Evolutionary conservation across 2,329 filamentous ascomycete genomes (phyloP), one percentile per base, ranked within the genome.

Genomic region (Diaporthe destruens): DNA sequence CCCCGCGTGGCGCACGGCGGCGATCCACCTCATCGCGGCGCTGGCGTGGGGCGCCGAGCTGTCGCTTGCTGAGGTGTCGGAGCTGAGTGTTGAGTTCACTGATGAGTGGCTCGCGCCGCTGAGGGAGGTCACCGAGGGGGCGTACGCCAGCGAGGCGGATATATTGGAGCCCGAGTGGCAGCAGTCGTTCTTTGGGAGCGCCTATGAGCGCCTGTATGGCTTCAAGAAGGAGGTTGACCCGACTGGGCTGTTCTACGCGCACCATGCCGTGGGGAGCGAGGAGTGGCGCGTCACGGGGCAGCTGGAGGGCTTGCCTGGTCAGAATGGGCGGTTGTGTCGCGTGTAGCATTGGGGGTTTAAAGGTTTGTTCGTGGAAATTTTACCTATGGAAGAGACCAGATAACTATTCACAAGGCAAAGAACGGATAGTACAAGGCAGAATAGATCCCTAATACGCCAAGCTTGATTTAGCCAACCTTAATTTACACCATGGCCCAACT

Each of bases 1-100:
- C 75, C 85, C 86, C 4, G 86, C 85, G 0, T 88, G 86, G 86
- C 81, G 87, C 56, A 79, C 80, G 3, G 80, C 84, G 1, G 77
- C 80, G 0, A 77, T 84, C 75, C 83, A 81, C 75, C 79, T 77
- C 42, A 83, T 84, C 72, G 76, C 80, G 44, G 80, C 75, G 9
- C 68, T 76, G 5, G n/a, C 70, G 29, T 81, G 77, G 79, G 74
- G 69, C 14, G 54, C 49, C 11, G 75, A 73, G 29, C 69, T 67
- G 14, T 65, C 55, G 59, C 44, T 39, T 53, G 69, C 44, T 6
- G 75, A 75, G 25, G 47, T 63, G 16, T 59, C 68, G 6, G 32
- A 39, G 7, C 39, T 51, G 42, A 63, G 68, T 8, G 12, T 49
- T 6, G 12, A 72, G 71, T 75, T 81, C 61, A 78, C 79, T 71